Evolutionary conservation across 345 rosid species (phyloP), one percentile per base, ranked within the genome.

Genomic region (Lepidium aucheri): DNA sequence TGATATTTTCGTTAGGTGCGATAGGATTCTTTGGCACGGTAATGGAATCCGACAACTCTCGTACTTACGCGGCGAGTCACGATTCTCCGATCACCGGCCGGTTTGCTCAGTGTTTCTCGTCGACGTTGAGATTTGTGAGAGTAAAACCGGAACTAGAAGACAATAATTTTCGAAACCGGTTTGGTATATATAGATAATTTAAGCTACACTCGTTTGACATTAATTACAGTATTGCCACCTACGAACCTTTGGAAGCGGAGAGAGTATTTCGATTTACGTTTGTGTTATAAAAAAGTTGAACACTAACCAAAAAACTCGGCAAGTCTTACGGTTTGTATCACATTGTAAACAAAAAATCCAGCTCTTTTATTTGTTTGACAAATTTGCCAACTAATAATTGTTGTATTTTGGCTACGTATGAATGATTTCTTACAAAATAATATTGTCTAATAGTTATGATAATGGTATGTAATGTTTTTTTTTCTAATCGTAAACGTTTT

Each of bases 11-110:
- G 13, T 30, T 80, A 93, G 99, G 99, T 94, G 99, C 45, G 99
- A 94, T 38, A 80, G 97, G 75, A 85, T 94, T 74, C 81, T 94
- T 9, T 94, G 97, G 93, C 82, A 63, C 14, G 99, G 99, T 42
- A 70, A 74, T 45, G 96, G 96, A 44, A 86, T 94, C 28, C 62
- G 35, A 6, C 92, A 86, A 67, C 66, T 77, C 20, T 77, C 80
- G 8, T 94, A 94, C 41, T 35, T 69, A 2, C 86, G 97, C 0
- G 74, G 75, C 33, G 99, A 94, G 60, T 86, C 85, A 1, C 78
- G 78, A 42, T 88, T 94, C 60, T 94, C 99, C 3, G 97, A 94
- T 68, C 99, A 94, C 71, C 78, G 99, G 5, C 97, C 97, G 1
- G 99, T 94, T 2, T 84, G 85, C 34, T 67, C 88, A 2, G 73